These are phyloP conservation scores for Podospora comata DNA, from an alignment of 495 filamentous ascomycete genomes.

Conservation along the genomic window DNA sequence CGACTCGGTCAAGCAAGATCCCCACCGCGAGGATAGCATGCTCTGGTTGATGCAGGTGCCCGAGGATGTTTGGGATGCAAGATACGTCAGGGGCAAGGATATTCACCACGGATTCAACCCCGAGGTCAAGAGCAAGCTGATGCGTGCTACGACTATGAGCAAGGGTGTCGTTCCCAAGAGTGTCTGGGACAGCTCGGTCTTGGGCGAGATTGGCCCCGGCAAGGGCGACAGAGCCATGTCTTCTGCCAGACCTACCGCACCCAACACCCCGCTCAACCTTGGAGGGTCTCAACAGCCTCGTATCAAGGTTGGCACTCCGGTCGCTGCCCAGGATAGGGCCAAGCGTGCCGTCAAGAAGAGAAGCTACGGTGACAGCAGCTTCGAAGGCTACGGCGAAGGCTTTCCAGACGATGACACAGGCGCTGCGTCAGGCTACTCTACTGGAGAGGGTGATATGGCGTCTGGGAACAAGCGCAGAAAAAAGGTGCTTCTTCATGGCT, in stretches of 20 bases:
- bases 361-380: conserved; percentile 54
- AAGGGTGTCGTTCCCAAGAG: conserved; percentile 46
- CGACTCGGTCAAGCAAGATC: conserved; percentile 49
- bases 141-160: conserved; percentile 47
- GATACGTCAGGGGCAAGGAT: conserved; percentile 51
- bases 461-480: conserved; percentile 51
- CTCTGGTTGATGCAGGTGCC: conserved; percentile 47
- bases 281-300: conserved; percentile 20
- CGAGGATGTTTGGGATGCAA: conserved; percentile 55
- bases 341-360: conserved; percentile 50
- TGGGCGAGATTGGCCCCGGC: conserved; percentile 44
- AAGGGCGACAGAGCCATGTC: conserved; percentile 37
- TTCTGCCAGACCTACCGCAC: conserved; percentile 43
- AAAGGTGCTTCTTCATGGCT: conserved; percentile 47
- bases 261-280: conserved; percentile 41
- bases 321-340: conserved; percentile 25
- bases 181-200: conserved; percentile 50
- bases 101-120: conserved; percentile 51
- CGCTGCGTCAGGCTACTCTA: conserved; percentile 48
- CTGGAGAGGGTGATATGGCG: conserved; percentile 49
- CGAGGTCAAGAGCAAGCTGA: conserved; percentile 32
- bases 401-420: conserved; percentile 50
- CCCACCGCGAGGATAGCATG: conserved; percentile 36
- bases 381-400: conserved; percentile 56
- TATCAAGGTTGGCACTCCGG: conserved; percentile 28